Base-by-base conservation (phyloP, 306 rosid species). In the Quercus rubra region DNA sequence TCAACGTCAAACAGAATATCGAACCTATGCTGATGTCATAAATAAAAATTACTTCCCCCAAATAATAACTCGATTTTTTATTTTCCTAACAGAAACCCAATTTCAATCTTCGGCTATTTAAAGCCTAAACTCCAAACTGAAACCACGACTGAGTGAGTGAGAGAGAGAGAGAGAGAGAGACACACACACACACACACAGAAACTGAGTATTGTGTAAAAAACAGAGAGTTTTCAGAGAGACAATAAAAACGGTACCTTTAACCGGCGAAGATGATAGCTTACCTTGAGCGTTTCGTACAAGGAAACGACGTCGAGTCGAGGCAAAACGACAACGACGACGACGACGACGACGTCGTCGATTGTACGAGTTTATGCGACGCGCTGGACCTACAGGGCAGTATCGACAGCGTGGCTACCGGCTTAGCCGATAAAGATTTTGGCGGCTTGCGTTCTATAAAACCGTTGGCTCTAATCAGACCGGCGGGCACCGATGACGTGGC, bases 351-450 rank as follows among this genome's bases (percentile, higher is more conserved):
- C 43, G 46, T 41, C 12, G 46, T 41, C 46, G 46, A 41, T 41
- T 25, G 28, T 67, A 3, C 89, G 0, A 71, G 71, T 56, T 74
- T 91, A 19, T 69, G 70, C 79, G 57, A 57, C 57, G 83, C 87
- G 0, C 85, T 89, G 46, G 87, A 83, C 77, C 84, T 90, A 51
- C 77, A 87, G 10, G 85, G 80, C 70, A 78, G 74, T 2, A 75
- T 88, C 70, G 84, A 86, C 58, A 77, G 80, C 57, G 74, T 78
- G 51, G 74, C 85, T 55, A 57, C 83, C 28, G 86, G 57, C 27
- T 27, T 56, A 68, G 97, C 93, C 67, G 30, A 69, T 41, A 91
- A 74, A 25, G 99, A 96, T 75, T 96, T 96, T 85, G 99, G 99
- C 61, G 94, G 99, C 62, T 77, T 88, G 78, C 66, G 88, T 70